These are phyloP conservation scores for Trifolium repens DNA, from an alignment of 306 rosid species.

Conservation along the genomic window DNA sequence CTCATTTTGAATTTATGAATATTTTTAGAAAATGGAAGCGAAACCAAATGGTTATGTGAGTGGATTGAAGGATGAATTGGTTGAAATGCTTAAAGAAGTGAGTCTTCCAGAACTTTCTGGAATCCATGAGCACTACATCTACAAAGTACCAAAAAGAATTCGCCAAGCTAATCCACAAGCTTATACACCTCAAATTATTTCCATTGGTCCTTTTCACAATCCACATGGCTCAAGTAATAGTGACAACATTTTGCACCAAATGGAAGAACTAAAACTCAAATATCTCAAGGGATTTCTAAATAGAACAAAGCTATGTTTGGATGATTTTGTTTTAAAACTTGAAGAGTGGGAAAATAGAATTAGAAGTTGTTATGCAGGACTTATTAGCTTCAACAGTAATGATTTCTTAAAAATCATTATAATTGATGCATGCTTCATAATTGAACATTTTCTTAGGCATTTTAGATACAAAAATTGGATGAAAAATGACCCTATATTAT, in stretches of 20 bases:
- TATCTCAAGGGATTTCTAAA: not conserved
- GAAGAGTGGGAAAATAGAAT: constrained; percentile 6
- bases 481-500: constrained; percentile 14
- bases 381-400: not conserved
- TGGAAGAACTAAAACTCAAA: not conserved
- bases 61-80: not conserved
- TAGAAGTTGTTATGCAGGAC: not conserved
- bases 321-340: not conserved
- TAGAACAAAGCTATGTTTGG: not conserved
- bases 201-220: constrained; percentile 30
- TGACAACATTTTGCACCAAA: not conserved
- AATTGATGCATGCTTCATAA: constrained; percentile 35
- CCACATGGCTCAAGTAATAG: not conserved
- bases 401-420: constrained; percentile 32
- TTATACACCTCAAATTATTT: constrained; percentile 8
- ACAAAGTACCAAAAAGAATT: not conserved
- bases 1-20: not conserved
- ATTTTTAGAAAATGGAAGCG: not conserved
- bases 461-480: rapidly evolving
- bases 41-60: not conserved
- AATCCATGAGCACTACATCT: not conserved
- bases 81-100: not conserved
- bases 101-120: not conserved
- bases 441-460: constrained; percentile 1
- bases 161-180: not conserved